These are phyloP conservation scores for Phlebopus sp. DNA, from an alignment of 1,284 basidiomycete species.

Conservation along the genomic window DNA sequence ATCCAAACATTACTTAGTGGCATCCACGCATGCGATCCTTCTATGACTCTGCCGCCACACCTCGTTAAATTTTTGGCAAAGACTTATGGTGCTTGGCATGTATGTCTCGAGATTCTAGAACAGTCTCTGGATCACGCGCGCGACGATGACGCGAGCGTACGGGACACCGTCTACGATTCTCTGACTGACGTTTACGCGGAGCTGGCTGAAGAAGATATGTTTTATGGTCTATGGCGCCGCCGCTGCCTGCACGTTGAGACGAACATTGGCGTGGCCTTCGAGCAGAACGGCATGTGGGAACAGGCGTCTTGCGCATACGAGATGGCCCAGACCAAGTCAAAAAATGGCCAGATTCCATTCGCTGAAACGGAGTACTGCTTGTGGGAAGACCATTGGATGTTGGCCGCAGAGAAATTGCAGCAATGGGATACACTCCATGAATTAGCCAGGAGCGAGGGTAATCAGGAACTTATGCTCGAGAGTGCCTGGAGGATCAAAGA, in stretches of 20 bases:
- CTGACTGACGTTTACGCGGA: constrained; percentile 96
- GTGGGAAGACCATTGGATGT: constrained; percentile 99
- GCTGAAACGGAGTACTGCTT: constrained; percentile 95
- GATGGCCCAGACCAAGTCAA: constrained; percentile 84
- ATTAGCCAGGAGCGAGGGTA: constrained; percentile 88
- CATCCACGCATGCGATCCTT: constrained; percentile 80
- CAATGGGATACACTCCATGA: constrained; percentile 97
- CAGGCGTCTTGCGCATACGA: constrained; percentile 92
- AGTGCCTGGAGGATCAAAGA: constrained; percentile 95
- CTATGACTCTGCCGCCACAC: constrained; percentile 89
- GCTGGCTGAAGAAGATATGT: constrained; percentile 94
- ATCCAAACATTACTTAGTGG: constrained; percentile 90
- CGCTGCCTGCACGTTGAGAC: constrained; percentile 89
- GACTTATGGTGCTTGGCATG: constrained; percentile 95
- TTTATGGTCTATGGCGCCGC: constrained; percentile 94
- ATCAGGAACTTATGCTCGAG: constrained; percentile 91
- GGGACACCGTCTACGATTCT: constrained; percentile 88
- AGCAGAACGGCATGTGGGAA: constrained; percentile 98
- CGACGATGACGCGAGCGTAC: constrained; percentile 80
- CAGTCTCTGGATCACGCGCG: constrained; percentile 70
- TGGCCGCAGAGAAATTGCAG: constrained; percentile 94
- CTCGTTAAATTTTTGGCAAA: constrained; percentile 96
- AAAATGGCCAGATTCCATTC: constrained; percentile 84
- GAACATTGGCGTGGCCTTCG: constrained; percentile 89
- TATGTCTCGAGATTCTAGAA: constrained; percentile 87